Evolutionary conservation across 768 basidiomycete genomes (phyloP), one percentile per base, ranked within the genome.

Genomic region (Serpula lacrymans): DNA sequence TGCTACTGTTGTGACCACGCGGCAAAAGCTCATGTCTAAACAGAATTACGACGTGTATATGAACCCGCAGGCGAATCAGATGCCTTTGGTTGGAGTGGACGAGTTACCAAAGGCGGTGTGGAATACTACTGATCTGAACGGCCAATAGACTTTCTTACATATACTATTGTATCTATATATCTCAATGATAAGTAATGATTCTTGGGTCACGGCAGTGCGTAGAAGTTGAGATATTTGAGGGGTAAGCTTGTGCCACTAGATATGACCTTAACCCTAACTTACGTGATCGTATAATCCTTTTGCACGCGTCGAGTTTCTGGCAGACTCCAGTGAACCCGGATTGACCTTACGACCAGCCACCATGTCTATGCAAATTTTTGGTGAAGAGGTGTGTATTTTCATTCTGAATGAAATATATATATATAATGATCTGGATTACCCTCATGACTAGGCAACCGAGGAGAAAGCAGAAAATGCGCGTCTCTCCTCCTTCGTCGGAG

Each of bases 391-490:
- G 49, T 42, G 45, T 32, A 11, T 33, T 22, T 20, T 2, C 28
- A 20, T 16, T n/a, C 2, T 4, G 4, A n/a, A n/a, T n/a, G n/a
- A n/a, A n/a, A 25, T 26, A 22, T 5, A 5, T 4, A 1, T 11
- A 16, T 16, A 25, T 27, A 26, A 20, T 34, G 29, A 45, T 28
- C 8, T 41, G 42, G 27, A 49, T 39, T 22, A 3, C 4, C 16
- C n/a, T 42, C 37, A 31, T 43, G 14, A 29, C 13, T 50, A 87
- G 85, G 86, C 87, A 26, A 87, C 84, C 6, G 86, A 98, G 69
- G 95, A 98, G 69, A 88, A 92, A 62, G 93, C 92, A 14, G 94
- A 97, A 70, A 91, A 93, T 75, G 95, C 95, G 60, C 90, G 95
- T 65, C 83, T 99, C 50, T 93, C 93, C 3, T 95, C 92, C 3